These are phyloP conservation scores for Cercospora nicotianae DNA, from an alignment of 2,329 filamentous ascomycete species.

Conservation along the genomic window DNA sequence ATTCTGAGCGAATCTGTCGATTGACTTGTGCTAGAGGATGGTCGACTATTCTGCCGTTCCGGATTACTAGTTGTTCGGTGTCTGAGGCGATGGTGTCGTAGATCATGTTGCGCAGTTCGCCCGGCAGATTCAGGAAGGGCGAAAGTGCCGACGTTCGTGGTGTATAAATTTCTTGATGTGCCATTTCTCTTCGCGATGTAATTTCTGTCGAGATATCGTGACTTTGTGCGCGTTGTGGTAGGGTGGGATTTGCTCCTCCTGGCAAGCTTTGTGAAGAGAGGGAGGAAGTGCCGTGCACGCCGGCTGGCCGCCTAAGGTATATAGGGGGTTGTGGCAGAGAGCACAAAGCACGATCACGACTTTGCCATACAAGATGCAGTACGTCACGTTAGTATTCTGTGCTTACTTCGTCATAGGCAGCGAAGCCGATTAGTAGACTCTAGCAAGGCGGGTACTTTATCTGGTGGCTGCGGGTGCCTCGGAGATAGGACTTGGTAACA, in stretches of 20 bases:
- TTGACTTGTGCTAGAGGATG: slow-evolving; percentile 19
- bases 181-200: background rate
- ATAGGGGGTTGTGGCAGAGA: background rate
- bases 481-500: background rate
- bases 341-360: background rate
- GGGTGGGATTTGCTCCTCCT: background rate
- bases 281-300: background rate
- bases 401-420: background rate
- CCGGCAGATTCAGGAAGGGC: slow-evolving; percentile 21
- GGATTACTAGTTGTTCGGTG: slow-evolving; percentile 13
- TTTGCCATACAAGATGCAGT: background rate
- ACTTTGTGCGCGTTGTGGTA: background rate
- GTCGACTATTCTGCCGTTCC: slow-evolving; percentile 13
- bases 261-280: background rate
- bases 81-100: slow-evolving; percentile 26
- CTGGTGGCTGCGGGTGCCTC: background rate
- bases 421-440: background rate
- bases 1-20: slow-evolving; percentile 18
- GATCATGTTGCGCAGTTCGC: slow-evolving; percentile 31
- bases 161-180: background rate
- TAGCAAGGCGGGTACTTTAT: background rate
- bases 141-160: background rate
- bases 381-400: slow-evolving; percentile 10
- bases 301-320: background rate
- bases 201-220: background rate